Evolutionary conservation across 179 eudicot species (phyloP).

Genomic region (Corrigiola litoralis): DNA sequence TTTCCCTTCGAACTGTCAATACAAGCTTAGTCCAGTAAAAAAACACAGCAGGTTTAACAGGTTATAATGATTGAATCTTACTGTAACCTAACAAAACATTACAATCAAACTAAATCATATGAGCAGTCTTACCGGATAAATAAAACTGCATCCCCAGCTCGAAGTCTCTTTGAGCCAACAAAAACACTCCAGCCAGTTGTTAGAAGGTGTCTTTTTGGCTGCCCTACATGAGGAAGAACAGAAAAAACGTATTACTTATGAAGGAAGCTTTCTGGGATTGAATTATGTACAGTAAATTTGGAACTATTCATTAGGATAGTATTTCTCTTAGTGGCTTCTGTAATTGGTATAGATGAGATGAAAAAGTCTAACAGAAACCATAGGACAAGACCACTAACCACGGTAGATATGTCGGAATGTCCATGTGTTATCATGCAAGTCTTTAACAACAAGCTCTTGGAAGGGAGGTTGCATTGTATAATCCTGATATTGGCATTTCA

Average conservation of each 20-base stretch:
- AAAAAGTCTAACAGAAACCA: no score
- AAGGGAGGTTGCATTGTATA: constrained; percentile 97
- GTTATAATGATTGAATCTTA: neutral
- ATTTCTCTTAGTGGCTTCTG: no score
- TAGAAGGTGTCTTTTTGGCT: constrained; percentile 92
- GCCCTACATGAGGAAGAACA: constrained; percentile 44
- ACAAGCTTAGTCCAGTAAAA: no score
- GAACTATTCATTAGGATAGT: no score
- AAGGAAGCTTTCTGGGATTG: no score
- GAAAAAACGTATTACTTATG: neutral
- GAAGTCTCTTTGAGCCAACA: constrained; percentile 86
- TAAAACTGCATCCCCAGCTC: constrained; percentile 89
- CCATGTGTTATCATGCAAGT: constrained; percentile 94
- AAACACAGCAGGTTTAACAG: neutral
- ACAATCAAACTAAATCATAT: neutral
- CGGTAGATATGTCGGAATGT: constrained; percentile 98
- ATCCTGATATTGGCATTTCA: constrained; percentile 43
- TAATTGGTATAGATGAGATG: no score
- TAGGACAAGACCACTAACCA: constrained; percentile 40
- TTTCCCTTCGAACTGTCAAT: no score
- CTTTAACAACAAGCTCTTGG: constrained; percentile 94
- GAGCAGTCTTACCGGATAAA: constrained; percentile 54
- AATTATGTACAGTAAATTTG: no score
- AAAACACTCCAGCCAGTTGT: constrained; percentile 99
- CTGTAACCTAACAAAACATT: neutral